Evolutionary conservation across 305 asterid genomes (phyloP).

Genomic region (Solanum chacoense): DNA sequence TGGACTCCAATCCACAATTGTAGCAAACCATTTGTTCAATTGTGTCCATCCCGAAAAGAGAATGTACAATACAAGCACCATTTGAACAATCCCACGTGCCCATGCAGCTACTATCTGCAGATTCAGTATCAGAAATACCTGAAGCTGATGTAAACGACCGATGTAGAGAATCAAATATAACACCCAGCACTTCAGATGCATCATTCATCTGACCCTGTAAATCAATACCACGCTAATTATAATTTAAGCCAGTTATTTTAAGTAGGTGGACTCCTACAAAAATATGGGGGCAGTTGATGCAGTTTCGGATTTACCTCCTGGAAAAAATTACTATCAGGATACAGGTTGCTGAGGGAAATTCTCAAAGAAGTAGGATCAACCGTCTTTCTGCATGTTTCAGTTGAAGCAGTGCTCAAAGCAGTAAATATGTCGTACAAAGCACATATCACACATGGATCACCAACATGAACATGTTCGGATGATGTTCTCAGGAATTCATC

Average conservation of each 20-base stretch:
- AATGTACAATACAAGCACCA: slow-evolving; percentile 65
- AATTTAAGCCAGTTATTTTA: background rate
- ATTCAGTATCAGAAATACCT: slow-evolving; percentile 34
- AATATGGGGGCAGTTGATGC: background rate
- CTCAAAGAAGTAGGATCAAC: slow-evolving; percentile 88
- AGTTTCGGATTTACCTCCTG: slow-evolving; percentile 57
- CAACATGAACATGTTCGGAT: slow-evolving; percentile 74
- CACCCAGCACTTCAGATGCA: slow-evolving; percentile 87
- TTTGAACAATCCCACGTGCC: slow-evolving; percentile 72
- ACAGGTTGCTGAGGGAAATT: slow-evolving; percentile 80
- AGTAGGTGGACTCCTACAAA: background rate
- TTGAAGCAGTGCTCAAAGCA: slow-evolving; percentile 54
- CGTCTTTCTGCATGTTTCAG: slow-evolving; percentile 50
- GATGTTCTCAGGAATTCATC: slow-evolving; percentile 73
- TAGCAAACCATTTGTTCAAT: slow-evolving; percentile 79
- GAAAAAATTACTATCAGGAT: slow-evolving; percentile 80
- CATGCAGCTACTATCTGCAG: slow-evolving; percentile 38
- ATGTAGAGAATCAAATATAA: slow-evolving; percentile 79
- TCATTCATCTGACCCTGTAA: slow-evolving; percentile 96
- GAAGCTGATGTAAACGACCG: slow-evolving; percentile 49
- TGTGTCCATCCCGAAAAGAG: slow-evolving; percentile 80
- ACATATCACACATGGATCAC: slow-evolving; percentile 92
- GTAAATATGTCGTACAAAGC: slow-evolving; percentile 68
- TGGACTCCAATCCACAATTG: slow-evolving; percentile 71
- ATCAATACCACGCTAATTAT: slow-evolving; percentile 4